Evolutionary conservation across 129 eudicot species (phyloP).

Genomic region (Chrysanthemum lavandulifolium): DNA sequence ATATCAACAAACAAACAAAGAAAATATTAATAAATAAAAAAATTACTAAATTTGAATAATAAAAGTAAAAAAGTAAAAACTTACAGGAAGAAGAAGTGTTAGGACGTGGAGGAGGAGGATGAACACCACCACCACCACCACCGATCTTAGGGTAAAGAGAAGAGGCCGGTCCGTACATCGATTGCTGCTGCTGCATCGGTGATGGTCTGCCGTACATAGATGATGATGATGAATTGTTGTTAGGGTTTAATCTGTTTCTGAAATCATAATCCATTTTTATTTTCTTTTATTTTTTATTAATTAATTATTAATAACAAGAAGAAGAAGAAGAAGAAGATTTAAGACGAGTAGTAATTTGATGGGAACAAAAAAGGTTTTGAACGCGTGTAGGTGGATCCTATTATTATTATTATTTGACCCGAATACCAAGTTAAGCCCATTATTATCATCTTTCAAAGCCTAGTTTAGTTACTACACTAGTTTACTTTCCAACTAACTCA

Average conservation of each 20-base stretch:
- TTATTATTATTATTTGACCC: no score
- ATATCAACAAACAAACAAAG: constrained; percentile 20
- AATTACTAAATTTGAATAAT: not conserved
- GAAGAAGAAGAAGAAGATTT: no score
- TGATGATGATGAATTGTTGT: not conserved
- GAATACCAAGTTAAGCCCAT: no score
- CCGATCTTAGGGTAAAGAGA: constrained; percentile 63
- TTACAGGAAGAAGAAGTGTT: constrained; percentile 48
- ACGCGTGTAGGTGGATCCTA: no score
- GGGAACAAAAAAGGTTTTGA: no score
- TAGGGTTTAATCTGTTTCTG: constrained; percentile 45
- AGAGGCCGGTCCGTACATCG: constrained; percentile 46
- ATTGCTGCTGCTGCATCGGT: constrained; percentile 14
- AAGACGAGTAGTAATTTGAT: no score
- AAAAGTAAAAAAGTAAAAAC: not conserved
- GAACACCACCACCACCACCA: constrained; percentile 31
- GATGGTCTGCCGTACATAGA: constrained; percentile 40
- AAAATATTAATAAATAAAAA: not conserved
- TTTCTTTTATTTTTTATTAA: not conserved
- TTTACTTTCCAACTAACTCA: no score
- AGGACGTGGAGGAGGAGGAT: constrained; percentile 40
- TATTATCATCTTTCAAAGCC: no score
- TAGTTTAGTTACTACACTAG: no score
- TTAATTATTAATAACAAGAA: no score
- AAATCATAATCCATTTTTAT: constrained; percentile 74